A percentile compares a stretch with the other conserved stretches of the same genome.
Evolutionary conservation across 352 stramenopile genomes (phyloP).

Genomic region (Pythium aphanidermatum): DNA sequence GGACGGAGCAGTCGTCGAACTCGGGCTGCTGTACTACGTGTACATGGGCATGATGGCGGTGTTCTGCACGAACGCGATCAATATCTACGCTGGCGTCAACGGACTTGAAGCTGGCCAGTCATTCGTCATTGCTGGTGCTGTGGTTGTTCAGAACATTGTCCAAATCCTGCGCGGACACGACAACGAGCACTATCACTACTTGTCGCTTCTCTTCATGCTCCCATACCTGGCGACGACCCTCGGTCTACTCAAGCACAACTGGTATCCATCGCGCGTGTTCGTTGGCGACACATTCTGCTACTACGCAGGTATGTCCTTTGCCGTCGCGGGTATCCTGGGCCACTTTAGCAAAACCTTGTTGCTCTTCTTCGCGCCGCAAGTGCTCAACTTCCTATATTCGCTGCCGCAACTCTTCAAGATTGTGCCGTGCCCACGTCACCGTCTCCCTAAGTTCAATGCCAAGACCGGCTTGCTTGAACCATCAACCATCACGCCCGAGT

Average conservation of each 20-base stretch:
- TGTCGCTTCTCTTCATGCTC: slow-evolving; percentile 97
- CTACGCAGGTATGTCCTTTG: slow-evolving; percentile 99
- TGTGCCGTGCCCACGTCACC: slow-evolving; percentile 96
- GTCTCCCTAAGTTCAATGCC: slow-evolving; percentile 93
- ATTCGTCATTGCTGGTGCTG: slow-evolving; percentile 89
- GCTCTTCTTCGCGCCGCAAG: slow-evolving; percentile 97
- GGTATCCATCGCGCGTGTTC: slow-evolving; percentile 96
- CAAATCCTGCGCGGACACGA: slow-evolving; percentile 88
- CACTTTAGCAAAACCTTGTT: slow-evolving; percentile 99
- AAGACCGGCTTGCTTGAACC: slow-evolving; percentile 89
- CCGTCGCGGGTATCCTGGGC: slow-evolving; percentile 92
- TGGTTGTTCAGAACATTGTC: slow-evolving; percentile 94
- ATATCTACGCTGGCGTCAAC: slow-evolving; percentile 99
- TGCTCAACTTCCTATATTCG: slow-evolving; percentile 99
- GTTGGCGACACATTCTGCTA: slow-evolving; percentile 99
- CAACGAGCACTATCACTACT: slow-evolving; percentile 90
- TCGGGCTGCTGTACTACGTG: slow-evolving; percentile 94
- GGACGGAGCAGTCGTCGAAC: slow-evolving; percentile 86
- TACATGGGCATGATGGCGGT: slow-evolving; percentile 99
- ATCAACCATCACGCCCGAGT: slow-evolving; percentile 87
- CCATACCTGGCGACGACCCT: slow-evolving; percentile 92
- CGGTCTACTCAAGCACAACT: slow-evolving; percentile 96
- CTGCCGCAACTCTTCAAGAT: slow-evolving; percentile 97
- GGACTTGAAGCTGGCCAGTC: slow-evolving; percentile 96
- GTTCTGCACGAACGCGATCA: slow-evolving; percentile 99